Percentiles rank a stretch among this genome's conserved stretches.
Conservation (phyloP, 2,329 filamentous ascomycete genomes). For the Diplodia scrobiculata region DNA sequence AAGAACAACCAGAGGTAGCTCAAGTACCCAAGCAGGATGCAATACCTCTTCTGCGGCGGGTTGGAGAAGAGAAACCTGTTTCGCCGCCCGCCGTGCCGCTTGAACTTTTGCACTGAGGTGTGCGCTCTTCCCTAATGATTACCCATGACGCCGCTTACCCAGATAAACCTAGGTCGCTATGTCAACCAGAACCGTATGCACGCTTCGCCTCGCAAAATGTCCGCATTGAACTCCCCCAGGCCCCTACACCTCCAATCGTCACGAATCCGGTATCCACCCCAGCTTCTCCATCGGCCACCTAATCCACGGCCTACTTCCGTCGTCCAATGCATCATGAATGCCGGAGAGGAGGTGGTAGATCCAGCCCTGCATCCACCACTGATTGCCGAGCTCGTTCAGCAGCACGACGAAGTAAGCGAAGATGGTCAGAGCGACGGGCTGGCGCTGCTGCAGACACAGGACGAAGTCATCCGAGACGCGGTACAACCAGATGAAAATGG, state of each 20-base stretch:
- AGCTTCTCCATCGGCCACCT: constrained; percentile 24
- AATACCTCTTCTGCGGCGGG: too few species aligned
- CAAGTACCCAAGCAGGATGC: too few species aligned
- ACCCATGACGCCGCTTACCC: not conserved
- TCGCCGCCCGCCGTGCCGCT: not conserved
- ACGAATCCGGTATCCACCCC: constrained; percentile 15
- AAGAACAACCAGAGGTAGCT: too few species aligned
- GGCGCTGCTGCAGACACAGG: not conserved
- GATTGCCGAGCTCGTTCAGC: constrained; percentile 4
- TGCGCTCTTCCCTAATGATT: not conserved
- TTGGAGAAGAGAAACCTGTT: not conserved
- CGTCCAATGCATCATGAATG: constrained; percentile 15
- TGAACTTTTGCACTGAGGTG: not conserved
- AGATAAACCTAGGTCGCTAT: not conserved
- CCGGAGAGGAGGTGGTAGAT: constrained; percentile 13
- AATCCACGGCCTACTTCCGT: constrained; percentile 17
- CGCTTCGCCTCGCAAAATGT: not conserved
- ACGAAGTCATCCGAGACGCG: constrained; percentile 24
- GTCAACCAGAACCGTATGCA: not conserved
- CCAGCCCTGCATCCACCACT: constrained; percentile 26
- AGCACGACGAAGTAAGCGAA: constrained; percentile 24
- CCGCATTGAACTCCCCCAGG: not conserved
- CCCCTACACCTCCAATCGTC: not conserved
- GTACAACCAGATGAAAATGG: constrained; percentile 21
- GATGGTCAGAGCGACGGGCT: constrained; percentile 20